Conservation (phyloP, 148 eudicot genomes). For the Rhododendron ovatum region DNA sequence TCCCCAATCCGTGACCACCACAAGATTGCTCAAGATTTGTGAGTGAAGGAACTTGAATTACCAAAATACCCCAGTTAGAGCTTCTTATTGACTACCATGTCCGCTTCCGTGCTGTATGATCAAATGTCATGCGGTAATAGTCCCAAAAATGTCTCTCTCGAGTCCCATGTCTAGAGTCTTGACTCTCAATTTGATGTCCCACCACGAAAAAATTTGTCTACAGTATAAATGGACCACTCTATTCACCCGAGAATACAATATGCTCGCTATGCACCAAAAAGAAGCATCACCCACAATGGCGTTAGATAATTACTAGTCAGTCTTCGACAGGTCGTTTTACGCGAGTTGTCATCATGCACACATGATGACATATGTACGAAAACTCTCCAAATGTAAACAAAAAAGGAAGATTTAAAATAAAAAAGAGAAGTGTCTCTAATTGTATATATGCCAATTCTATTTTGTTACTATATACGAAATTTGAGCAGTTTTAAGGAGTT, state of each 20-base stretch:
- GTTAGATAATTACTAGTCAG: background rate
- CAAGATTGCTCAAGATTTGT: background rate
- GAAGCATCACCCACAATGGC: no score
- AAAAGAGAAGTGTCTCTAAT: background rate
- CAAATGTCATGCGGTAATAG: background rate
- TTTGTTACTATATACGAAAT: background rate
- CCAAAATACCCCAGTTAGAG: slow-evolving; percentile 6
- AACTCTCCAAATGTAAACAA: background rate
- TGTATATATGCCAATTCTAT: no score
- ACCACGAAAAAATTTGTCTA: background rate
- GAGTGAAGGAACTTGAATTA: background rate
- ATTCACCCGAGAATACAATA: background rate
- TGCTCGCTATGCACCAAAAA: no score
- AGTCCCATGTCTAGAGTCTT: background rate
- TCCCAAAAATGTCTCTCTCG: background rate
- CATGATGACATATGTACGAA: no score
- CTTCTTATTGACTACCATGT: background rate
- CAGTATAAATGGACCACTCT: background rate
- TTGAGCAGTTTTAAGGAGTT: background rate
- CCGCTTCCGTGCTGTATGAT: background rate
- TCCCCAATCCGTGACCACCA: background rate
- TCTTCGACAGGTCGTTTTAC: background rate
- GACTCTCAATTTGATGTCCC: background rate
- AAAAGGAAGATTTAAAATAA: background rate
- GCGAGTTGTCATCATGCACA: background rate